A percentile compares a stretch with the other conserved stretches of the same genome.
Conservation (phyloP, 495 filamentous ascomycete species). For the Saxophila tyrrhenica region DNA sequence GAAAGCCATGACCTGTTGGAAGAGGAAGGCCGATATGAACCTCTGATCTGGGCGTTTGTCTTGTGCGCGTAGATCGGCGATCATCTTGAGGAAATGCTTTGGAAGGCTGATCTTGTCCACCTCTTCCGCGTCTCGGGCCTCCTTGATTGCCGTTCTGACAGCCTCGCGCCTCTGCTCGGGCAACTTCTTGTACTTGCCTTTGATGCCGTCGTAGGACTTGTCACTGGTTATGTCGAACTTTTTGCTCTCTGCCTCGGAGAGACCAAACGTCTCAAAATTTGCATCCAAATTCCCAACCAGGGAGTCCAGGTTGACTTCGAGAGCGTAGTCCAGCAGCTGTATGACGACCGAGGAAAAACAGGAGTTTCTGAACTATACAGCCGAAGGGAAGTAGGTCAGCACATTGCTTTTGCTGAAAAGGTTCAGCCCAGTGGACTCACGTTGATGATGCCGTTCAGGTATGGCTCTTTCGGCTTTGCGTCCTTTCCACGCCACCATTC, state of each 20-base stretch:
- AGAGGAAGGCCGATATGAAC: constrained; percentile 2
- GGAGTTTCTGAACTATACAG: too few species aligned
- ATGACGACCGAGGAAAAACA: constrained; percentile 11
- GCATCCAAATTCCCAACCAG: not conserved
- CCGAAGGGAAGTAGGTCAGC: too few species aligned
- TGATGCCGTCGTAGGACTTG: not conserved
- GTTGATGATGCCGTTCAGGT: too few species aligned
- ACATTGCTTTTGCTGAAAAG: too few species aligned
- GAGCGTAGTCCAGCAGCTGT: constrained; percentile 6
- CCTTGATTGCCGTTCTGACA: not conserved
- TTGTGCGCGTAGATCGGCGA: not conserved
- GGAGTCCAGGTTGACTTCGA: not conserved
- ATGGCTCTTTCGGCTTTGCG: not conserved
- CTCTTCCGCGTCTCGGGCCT: not conserved
- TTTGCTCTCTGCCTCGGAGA: too few species aligned
- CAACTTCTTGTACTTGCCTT: not conserved
- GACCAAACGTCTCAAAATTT: too few species aligned
- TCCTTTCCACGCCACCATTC: not conserved
- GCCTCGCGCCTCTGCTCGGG: not conserved
- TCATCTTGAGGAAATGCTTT: not conserved
- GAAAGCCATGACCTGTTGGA: constrained; percentile 10
- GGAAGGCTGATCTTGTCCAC: not conserved
- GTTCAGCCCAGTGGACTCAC: too few species aligned
- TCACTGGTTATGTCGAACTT: constrained; percentile 1
- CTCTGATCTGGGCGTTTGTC: not conserved